Percentiles rank a stretch among this genome's conserved stretches.
Evolutionary conservation across 805 yeast species (phyloP).

Genomic region (Schizosaccharomyces pombe): DNA sequence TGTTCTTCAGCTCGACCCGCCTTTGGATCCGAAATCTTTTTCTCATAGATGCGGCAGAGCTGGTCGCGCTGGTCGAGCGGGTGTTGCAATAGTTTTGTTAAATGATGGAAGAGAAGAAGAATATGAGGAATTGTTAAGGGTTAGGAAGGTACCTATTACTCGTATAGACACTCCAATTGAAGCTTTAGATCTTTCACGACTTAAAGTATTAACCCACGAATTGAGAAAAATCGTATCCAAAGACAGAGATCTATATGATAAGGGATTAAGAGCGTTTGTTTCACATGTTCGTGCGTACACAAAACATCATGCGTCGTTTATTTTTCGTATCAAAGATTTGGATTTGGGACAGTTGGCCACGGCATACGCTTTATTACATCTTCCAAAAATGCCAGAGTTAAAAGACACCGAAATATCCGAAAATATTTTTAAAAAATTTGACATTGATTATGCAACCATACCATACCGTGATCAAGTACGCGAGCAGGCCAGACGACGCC

Average conservation of each 20-base stretch:
- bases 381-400: constrained; percentile 89
- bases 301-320: constrained; percentile 71
- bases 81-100: constrained; percentile 54
- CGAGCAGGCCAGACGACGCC: not conserved
- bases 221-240: constrained; percentile 33
- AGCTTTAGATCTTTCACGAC: constrained; percentile 8
- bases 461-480: not conserved
- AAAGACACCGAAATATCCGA: constrained; percentile 16
- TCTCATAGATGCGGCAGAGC: constrained; percentile 89
- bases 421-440: not conserved
- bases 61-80: constrained; percentile 71
- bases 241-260: constrained; percentile 63
- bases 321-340: constrained; percentile 48
- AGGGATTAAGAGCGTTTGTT: constrained; percentile 56
- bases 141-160: constrained; percentile 35
- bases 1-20: constrained; percentile 87
- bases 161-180: constrained; percentile 14
- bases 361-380: constrained; percentile 54
- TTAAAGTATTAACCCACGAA: constrained; percentile 8
- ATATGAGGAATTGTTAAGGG: constrained; percentile 55
- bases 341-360: constrained; percentile 52
- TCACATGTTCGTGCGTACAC: constrained; percentile 65
- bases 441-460: not conserved
- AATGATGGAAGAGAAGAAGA: constrained; percentile 59
- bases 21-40: constrained; percentile 76